These are phyloP conservation scores for Macaranga tanarius DNA, from an alignment of 441 rosid genomes.

Conservation along the genomic window DNA sequence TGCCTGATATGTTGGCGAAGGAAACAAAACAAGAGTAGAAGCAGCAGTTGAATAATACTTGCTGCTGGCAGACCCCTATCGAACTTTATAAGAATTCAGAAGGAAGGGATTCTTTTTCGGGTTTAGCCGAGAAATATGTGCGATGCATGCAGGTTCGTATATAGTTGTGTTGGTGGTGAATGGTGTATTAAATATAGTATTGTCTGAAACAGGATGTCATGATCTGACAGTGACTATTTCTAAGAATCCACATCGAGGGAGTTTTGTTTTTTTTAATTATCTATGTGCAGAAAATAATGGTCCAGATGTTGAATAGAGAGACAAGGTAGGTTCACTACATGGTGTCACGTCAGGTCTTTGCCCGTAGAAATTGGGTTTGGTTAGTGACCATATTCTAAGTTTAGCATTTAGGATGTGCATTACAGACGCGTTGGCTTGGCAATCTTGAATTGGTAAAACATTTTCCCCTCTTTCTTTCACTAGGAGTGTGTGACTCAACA, in stretches of 20 bases:
- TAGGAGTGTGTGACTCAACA: background rate
- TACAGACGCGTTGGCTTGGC: background rate
- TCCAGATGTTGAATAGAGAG: background rate
- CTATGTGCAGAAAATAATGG: background rate
- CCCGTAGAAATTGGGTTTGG: background rate
- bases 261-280: too few species aligned
- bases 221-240: too few species aligned
- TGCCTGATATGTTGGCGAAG: background rate
- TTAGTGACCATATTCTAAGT: background rate
- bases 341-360: background rate
- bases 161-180: too few species aligned
- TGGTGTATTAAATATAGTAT: background rate
- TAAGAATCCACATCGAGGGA: too few species aligned
- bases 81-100: too few species aligned
- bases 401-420: background rate
- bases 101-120: too few species aligned
- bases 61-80: too few species aligned
- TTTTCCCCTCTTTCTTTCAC: background rate
- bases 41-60: too few species aligned
- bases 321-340: background rate
- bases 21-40: too few species aligned
- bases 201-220: background rate
- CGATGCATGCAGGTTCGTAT: background rate
- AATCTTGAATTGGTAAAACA: background rate
- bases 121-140: background rate